Evolutionary conservation across 768 basidiomycete species (phyloP).

Genomic region (Tubosaeta sp.): DNA sequence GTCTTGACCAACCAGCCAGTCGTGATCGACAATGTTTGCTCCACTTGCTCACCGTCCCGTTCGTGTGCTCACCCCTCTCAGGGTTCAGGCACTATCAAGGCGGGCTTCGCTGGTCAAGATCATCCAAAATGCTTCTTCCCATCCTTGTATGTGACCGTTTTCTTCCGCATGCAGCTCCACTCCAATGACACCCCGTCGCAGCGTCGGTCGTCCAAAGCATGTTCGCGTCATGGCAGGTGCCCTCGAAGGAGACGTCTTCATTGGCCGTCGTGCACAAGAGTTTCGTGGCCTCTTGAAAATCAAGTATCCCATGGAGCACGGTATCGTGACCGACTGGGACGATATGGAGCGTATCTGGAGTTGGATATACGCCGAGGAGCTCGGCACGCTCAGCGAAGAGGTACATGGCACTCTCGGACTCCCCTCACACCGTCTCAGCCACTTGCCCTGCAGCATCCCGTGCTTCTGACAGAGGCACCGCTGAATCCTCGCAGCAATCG

Average conservation of each 20-base stretch:
- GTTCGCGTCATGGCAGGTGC: slow-evolving; percentile 97
- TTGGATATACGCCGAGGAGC: slow-evolving; percentile 94
- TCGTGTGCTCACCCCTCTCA: slow-evolving; percentile 36
- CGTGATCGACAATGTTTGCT: slow-evolving; percentile 92
- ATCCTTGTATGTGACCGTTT: slow-evolving; percentile 74
- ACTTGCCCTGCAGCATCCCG: slow-evolving; percentile 72
- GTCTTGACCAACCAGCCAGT: slow-evolving; percentile 98
- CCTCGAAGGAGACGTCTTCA: slow-evolving; percentile 93
- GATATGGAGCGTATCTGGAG: slow-evolving; percentile 99
- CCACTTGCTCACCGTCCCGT: slow-evolving; percentile 19
- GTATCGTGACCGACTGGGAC: slow-evolving; percentile 99
- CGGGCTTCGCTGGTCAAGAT: slow-evolving; percentile 98
- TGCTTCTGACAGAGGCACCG: slow-evolving; percentile 94
- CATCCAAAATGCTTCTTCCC: slow-evolving; percentile 99
- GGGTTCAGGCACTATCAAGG: slow-evolving; percentile 99
- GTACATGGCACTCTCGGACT: slow-evolving; percentile 39
- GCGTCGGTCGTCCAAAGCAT: slow-evolving; percentile 96
- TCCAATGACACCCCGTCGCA: slow-evolving; percentile 31
- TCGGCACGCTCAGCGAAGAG: slow-evolving; percentile 95
- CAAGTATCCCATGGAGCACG: slow-evolving; percentile 99
- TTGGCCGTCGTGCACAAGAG: slow-evolving; percentile 93
- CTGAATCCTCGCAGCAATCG: slow-evolving; percentile 95
- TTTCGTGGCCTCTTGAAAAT: slow-evolving; percentile 94
- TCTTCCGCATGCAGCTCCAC: slow-evolving; percentile 29
- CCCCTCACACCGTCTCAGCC: background rate